Conservation (phyloP, 2,329 filamentous ascomycete species). For the Paraphaeosphaeria minitans region DNA sequence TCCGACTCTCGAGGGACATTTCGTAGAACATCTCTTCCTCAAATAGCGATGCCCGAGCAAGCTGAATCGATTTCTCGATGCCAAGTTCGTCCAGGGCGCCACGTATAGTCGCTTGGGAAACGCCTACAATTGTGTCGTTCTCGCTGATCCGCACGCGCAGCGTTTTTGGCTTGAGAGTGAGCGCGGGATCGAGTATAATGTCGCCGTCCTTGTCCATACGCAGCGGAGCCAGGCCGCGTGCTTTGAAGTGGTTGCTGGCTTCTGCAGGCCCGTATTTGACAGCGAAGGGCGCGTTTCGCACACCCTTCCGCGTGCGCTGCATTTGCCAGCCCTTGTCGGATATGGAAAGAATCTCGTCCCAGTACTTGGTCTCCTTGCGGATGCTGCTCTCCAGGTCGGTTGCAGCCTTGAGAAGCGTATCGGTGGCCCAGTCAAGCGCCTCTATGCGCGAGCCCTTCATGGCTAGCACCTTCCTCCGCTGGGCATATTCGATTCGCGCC, state of each 20-base stretch:
- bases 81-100: slow-evolving; percentile 54
- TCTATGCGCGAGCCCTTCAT: slow-evolving; percentile 77
- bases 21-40: slow-evolving; percentile 91
- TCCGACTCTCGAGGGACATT: slow-evolving; percentile 78
- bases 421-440: slow-evolving; percentile 74
- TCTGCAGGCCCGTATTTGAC: slow-evolving; percentile 91
- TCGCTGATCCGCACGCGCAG: slow-evolving; percentile 71
- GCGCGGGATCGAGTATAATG: slow-evolving; percentile 72
- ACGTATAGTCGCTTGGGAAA: slow-evolving; percentile 47
- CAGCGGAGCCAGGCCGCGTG: slow-evolving; percentile 81
- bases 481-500: slow-evolving; percentile 35
- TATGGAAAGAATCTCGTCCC: slow-evolving; percentile 82
- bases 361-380: slow-evolving; percentile 80
- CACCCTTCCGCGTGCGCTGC: slow-evolving; percentile 36
- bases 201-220: slow-evolving; percentile 74
- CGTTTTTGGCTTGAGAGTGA: slow-evolving; percentile 61
- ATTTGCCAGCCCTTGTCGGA: slow-evolving; percentile 87
- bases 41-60: slow-evolving; percentile 78
- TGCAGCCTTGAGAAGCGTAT: slow-evolving; percentile 74
- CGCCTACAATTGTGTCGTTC: slow-evolving; percentile 63
- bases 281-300: slow-evolving; percentile 75
- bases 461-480: slow-evolving; percentile 54
- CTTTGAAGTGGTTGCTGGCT: slow-evolving; percentile 63
- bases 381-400: slow-evolving; percentile 77
- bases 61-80: slow-evolving; percentile 71